Conservation (phyloP, 2,329 filamentous ascomycete genomes). For the Myotisia sp. region DNA sequence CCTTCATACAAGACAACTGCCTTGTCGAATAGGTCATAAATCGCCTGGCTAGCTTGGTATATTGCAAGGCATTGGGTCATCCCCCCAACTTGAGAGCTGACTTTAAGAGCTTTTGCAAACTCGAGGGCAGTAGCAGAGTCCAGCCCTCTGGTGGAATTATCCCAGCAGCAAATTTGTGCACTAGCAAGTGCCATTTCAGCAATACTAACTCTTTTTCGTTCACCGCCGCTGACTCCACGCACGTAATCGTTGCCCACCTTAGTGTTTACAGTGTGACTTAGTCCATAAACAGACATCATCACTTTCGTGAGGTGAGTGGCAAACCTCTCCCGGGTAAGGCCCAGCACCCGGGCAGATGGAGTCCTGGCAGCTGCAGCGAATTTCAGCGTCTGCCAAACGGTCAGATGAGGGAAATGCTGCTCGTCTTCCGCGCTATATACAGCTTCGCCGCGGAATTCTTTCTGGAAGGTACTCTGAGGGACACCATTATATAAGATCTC, state of each 20-base stretch:
- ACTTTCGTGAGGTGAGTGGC: conserved; percentile 28
- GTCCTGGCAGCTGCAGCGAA: conserved; percentile 42
- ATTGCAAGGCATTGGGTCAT: conserved; percentile 43
- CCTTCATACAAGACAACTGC: conserved; percentile 61
- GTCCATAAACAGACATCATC: conserved; percentile 29
- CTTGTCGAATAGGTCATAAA: conserved; percentile 57
- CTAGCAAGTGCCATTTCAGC: conserved; percentile 26
- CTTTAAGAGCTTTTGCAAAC: conserved; percentile 40
- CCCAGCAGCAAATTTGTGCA: conserved; percentile 27
- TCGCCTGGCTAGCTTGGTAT: conserved; percentile 40
- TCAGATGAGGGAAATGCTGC: conserved; percentile 43
- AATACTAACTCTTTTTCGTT: conserved; percentile 44
- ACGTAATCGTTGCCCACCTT: conserved; percentile 44
- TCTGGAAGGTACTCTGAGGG: conserved; percentile 58
- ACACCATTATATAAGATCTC: conserved; percentile 64
- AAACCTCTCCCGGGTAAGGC: conserved; percentile 31
- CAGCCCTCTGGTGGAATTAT: conserved; percentile 38
- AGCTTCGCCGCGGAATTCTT: conserved; percentile 32
- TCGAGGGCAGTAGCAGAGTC: conserved; percentile 45
- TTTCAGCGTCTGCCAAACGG: conserved; percentile 42
- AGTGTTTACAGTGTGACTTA: conserved; percentile 32
- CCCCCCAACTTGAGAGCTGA: conserved; percentile 37
- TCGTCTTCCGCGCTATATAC: conserved; percentile 30
- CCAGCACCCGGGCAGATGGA: conserved; percentile 29
- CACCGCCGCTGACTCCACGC: conserved; percentile 47